These are phyloP conservation scores for Talaromyces wortmannii DNA, from an alignment of 495 filamentous ascomycete species.

Conservation along the genomic window DNA sequence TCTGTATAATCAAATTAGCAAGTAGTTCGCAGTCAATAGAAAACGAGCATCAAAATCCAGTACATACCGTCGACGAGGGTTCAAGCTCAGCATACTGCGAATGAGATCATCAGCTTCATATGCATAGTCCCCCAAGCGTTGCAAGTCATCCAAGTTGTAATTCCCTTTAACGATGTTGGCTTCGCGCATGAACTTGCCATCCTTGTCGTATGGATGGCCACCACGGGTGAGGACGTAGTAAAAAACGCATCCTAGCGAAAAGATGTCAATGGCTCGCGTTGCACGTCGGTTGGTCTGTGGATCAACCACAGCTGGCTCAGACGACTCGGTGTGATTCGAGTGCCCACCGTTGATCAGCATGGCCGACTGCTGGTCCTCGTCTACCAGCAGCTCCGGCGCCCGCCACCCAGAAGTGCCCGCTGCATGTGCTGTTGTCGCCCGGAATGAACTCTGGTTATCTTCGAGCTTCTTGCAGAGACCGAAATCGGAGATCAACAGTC, in stretches of 20 bases:
- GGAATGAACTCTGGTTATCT: slow-evolving; percentile 88
- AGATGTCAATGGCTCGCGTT: slow-evolving; percentile 93
- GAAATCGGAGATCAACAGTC: slow-evolving; percentile 93
- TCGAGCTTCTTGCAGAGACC: slow-evolving; percentile 98
- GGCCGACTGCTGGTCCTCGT: slow-evolving; percentile 51
- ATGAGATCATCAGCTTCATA: slow-evolving; percentile 85
- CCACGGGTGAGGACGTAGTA: slow-evolving; percentile 92
- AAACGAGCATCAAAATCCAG: too few relatives aligned
- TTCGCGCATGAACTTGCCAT: slow-evolving; percentile 89
- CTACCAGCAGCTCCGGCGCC: slow-evolving; percentile 84
- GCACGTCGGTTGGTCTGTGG: slow-evolving; percentile 68
- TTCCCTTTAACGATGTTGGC: slow-evolving; percentile 89
- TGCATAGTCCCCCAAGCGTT: slow-evolving; percentile 69
- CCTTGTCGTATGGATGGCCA: slow-evolving; percentile 89
- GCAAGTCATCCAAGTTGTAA: slow-evolving; percentile 64
- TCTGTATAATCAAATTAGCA: slow-evolving; percentile 12
- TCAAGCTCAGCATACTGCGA: slow-evolving; percentile 68
- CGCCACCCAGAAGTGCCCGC: slow-evolving; percentile 95
- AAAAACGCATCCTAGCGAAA: slow-evolving; percentile 91
- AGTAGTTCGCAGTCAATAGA: neutral
- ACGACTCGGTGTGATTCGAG: slow-evolving; percentile 44
- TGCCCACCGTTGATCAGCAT: slow-evolving; percentile 16
- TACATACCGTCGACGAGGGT: slow-evolving; percentile 56
- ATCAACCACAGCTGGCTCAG: slow-evolving; percentile 54
- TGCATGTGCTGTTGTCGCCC: slow-evolving; percentile 87